Percentiles rank a stretch among this genome's conserved stretches.
These are phyloP conservation scores for Lophium mytilinum DNA, from an alignment of 495 filamentous ascomycete genomes.

Conservation along the genomic window DNA sequence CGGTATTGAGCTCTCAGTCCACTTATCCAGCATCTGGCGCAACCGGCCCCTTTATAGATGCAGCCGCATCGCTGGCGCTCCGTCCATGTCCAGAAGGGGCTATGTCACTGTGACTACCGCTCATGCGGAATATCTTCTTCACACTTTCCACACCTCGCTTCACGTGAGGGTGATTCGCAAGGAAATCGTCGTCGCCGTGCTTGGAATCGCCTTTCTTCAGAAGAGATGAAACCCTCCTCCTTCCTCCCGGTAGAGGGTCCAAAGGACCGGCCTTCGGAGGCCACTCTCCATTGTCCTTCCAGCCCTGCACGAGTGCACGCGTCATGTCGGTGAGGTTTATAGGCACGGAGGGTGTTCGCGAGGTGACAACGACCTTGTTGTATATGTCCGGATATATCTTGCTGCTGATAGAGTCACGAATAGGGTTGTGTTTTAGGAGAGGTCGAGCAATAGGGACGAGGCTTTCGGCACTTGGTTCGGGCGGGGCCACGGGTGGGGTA, in stretches of 20 bases:
- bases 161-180: conserved; percentile 24
- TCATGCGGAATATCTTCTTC: conserved; percentile 27
- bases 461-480: conserved; percentile 1
- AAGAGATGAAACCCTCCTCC: background rate
- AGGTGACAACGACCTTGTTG: conserved; percentile 72
- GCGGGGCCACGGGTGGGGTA: background rate
- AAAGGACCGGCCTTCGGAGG: conserved; percentile 53
- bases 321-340: conserved; percentile 79
- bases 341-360: conserved; percentile 70
- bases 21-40: too few relatives aligned
- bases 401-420: conserved; percentile 65
- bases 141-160: conserved; percentile 26
- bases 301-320: conserved; percentile 76
- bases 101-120: conserved; percentile 8
- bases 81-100: too few relatives aligned
- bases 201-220: conserved; percentile 7
- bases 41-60: too few relatives aligned
- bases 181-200: conserved; percentile 2
- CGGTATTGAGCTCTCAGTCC: too few relatives aligned
- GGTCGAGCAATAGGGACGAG: conserved; percentile 44
- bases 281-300: conserved; percentile 94
- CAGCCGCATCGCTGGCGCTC: too few relatives aligned
- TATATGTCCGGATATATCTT: conserved; percentile 75
- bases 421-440: conserved; percentile 57
- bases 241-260: conserved; percentile 27